Percentiles rank a stretch among this genome's conserved stretches.
These are phyloP conservation scores for Carex cristatella DNA, from an alignment of 176 grass and related monocot species.

Conservation along the genomic window DNA sequence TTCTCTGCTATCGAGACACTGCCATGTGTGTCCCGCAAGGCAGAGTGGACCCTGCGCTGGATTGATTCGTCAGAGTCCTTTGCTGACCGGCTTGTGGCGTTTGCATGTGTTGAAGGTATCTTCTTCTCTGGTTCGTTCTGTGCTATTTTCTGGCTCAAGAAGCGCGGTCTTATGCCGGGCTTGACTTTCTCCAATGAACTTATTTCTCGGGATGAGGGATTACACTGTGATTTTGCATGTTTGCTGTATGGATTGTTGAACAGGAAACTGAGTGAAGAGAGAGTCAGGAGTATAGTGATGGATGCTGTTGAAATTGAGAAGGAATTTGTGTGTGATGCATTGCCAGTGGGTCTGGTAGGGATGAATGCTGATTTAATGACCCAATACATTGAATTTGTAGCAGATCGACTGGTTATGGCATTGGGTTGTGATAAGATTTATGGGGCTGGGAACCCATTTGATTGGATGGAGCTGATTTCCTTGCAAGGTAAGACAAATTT, in stretches of 20 bases:
- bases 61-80: conserved; percentile 64
- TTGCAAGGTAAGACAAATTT: conserved; percentile 85
- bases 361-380: conserved; percentile 74
- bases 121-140: conserved; percentile 99
- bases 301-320: conserved; percentile 80
- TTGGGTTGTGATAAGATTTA: conserved; percentile 54
- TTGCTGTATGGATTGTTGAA: conserved; percentile 67
- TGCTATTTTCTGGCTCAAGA: conserved; percentile 98
- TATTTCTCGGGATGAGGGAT: conserved; percentile 91
- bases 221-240: conserved; percentile 96
- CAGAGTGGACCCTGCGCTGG: conserved; percentile 76
- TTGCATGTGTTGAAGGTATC: conserved; percentile 83
- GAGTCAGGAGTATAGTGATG: conserved; percentile 47
- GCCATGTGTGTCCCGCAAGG: conserved; percentile 60
- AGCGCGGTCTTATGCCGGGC: conserved; percentile 84
- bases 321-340: conserved; percentile 75
- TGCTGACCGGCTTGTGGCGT: conserved; percentile 71
- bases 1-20: conserved; percentile 80
- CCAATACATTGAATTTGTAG: conserved; percentile 75
- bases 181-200: conserved; percentile 98
- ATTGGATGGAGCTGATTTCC: conserved; percentile 89
- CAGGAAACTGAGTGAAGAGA: conserved; percentile 41
- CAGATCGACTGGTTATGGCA: conserved; percentile 59
- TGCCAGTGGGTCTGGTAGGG: conserved; percentile 53
- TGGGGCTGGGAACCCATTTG: conserved; percentile 55